These are phyloP conservation scores for Xylaria sp. DNA, from an alignment of 2,329 filamentous ascomycete species.

Conservation along the genomic window DNA sequence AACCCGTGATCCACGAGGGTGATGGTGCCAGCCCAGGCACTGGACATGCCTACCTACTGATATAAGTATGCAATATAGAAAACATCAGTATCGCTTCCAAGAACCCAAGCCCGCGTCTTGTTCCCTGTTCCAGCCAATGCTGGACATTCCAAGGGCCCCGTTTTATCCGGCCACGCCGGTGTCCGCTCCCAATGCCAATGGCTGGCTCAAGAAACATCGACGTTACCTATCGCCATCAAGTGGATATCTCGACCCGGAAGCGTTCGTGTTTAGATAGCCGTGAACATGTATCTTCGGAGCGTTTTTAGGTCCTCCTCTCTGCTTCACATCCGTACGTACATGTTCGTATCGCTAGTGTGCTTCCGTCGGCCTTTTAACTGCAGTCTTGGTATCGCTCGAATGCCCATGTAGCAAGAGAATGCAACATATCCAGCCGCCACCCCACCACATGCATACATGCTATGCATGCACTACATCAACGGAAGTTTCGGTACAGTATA, in stretches of 20 bases:
- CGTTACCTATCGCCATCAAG: conserved; percentile 2
- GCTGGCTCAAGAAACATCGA: conserved; percentile 8
- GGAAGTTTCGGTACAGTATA: conserved; percentile 19
- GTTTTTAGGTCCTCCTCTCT: no score
- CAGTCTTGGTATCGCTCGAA: background rate
- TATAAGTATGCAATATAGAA: no score
- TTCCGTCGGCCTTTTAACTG: background rate
- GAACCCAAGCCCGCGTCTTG: background rate
- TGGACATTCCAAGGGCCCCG: background rate
- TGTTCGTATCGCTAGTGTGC: background rate
- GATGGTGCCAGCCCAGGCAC: background rate
- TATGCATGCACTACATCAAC: conserved; percentile 22
- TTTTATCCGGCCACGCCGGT: conserved; percentile 10
- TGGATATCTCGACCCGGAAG: conserved; percentile 1
- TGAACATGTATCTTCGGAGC: no score
- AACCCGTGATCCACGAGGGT: no score
- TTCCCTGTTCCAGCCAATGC: background rate
- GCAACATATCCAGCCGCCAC: conserved; percentile 5
- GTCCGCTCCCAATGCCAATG: background rate
- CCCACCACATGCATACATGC: conserved; percentile 1
- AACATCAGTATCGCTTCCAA: conserved; percentile 1
- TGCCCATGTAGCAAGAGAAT: background rate
- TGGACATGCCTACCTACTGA: background rate
- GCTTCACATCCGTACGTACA: no score
- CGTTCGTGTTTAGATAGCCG: background rate